Percentiles rank a stretch among this genome's conserved stretches.
phyloP scores from a whole-genome alignment of 305 asterid genomes.

The Striga hermonthica region DNA sequence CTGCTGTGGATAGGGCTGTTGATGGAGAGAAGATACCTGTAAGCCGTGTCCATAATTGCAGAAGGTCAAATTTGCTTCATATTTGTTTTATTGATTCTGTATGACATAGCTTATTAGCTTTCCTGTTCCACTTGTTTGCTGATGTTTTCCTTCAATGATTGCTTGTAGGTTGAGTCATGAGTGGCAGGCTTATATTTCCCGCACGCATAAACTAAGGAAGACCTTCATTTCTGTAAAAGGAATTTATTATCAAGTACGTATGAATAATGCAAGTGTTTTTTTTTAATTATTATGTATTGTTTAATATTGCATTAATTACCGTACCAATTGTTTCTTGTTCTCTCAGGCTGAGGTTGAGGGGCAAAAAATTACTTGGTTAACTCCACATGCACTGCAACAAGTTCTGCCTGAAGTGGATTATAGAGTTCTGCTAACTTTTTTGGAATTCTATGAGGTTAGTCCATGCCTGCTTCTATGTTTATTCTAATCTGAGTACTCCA shows the following conservation, averaged over 20 bases:
- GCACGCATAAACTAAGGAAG: conserved; percentile 84
- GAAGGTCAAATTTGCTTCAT: conserved; percentile 54
- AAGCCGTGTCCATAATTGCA: conserved; percentile 69
- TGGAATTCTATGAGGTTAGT: conserved; percentile 89
- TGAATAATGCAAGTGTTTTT: background rate
- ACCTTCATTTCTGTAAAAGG: conserved; percentile 95
- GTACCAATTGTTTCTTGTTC: conserved; percentile 7
- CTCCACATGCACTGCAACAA: conserved; percentile 98
- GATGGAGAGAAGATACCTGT: conserved; percentile 86
- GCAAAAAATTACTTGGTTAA: conserved; percentile 90
- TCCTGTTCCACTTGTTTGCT: conserved; percentile 15
- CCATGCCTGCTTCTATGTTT: conserved; percentile 7
- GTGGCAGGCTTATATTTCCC: conserved; percentile 93
- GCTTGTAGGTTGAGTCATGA: conserved; percentile 83
- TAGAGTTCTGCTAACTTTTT: conserved; percentile 78
- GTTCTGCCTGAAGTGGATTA: conserved; percentile 93
- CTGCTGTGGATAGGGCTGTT: conserved; percentile 77
- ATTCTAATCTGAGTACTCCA: background rate
- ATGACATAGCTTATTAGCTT: background rate
- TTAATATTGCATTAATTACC: conserved; percentile 22
- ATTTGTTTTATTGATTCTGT: background rate
- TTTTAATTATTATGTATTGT: conserved; percentile 12
- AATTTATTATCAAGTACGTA: conserved; percentile 80
- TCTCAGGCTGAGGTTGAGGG: conserved; percentile 90
- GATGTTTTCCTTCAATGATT: conserved; percentile 18